Conservation (phyloP, 2,329 filamentous ascomycete genomes). For the Hyphodiscus sp. region DNA sequence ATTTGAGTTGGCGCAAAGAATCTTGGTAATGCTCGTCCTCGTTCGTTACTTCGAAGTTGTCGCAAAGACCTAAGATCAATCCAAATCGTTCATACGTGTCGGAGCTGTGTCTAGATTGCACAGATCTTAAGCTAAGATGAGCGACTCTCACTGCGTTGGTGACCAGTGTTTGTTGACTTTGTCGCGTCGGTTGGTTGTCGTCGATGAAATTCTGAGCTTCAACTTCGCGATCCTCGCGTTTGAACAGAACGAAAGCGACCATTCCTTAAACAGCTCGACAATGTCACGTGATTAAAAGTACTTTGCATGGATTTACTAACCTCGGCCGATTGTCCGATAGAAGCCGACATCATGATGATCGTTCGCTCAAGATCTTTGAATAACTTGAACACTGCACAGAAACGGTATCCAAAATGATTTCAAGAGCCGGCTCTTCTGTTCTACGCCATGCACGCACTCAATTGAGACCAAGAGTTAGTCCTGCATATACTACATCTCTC, state of each 20-base stretch:
- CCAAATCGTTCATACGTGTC: slow-evolving; percentile 9
- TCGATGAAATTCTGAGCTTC: slow-evolving; percentile 5
- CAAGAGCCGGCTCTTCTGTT: slow-evolving; percentile 22
- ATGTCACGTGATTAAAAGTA: neutral
- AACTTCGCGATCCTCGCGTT: slow-evolving; percentile 12
- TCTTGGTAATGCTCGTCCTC: slow-evolving; percentile 6
- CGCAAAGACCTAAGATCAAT: slow-evolving; percentile 9
- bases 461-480: slow-evolving; percentile 33
- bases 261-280: neutral
- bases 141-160: slow-evolving; percentile 5
- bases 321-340: neutral
- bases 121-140: neutral
- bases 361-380: neutral
- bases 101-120: neutral
- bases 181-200: slow-evolving; percentile 13
- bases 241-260: neutral
- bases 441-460: slow-evolving; percentile 32
- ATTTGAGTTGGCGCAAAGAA: slow-evolving; percentile 27
- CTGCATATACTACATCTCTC: slow-evolving; percentile 33
- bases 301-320: no score
- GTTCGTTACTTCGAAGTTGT: slow-evolving; percentile 11
- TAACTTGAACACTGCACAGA: slow-evolving; percentile 1
- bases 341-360: neutral
- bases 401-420: slow-evolving; percentile 26
- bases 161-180: slow-evolving; percentile 7